phyloP scores from a whole-genome alignment of 768 basidiomycete genomes.

The Lentinula edodes region DNA sequence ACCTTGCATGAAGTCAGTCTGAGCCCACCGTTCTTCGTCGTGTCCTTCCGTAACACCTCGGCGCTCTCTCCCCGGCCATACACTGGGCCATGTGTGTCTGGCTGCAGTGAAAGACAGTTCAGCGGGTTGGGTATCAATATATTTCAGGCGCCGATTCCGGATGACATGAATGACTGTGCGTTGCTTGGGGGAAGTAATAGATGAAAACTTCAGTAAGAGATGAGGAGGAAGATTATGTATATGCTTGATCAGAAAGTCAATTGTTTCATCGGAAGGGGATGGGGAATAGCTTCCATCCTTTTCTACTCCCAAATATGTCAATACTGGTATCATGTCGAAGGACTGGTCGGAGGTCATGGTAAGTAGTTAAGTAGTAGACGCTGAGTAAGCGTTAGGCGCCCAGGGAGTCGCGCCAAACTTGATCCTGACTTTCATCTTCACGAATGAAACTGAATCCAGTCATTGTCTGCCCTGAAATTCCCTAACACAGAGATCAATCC shows the following conservation, averaged over 20 bases:
- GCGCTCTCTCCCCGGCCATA: constrained; percentile 58
- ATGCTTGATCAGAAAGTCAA: constrained; percentile 59
- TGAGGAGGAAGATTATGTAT: constrained; percentile 64
- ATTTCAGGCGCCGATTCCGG: constrained; percentile 69
- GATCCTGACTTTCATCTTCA: background rate
- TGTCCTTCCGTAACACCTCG: constrained; percentile 34
- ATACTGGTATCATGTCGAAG: constrained; percentile 29
- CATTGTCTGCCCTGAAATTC: background rate
- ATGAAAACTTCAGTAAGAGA: constrained; percentile 40
- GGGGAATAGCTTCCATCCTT: constrained; percentile 43
- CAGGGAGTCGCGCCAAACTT: background rate
- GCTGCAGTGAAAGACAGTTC: constrained; percentile 53
- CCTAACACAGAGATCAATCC: background rate
- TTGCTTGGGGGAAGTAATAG: constrained; percentile 53
- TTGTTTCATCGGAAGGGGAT: constrained; percentile 49
- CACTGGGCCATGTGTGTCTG: constrained; percentile 52
- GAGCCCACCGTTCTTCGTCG: constrained; percentile 71
- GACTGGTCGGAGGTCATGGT: constrained; percentile 7
- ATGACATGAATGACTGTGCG: constrained; percentile 59
- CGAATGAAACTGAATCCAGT: background rate
- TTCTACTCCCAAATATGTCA: constrained; percentile 53
- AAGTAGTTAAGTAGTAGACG: constrained; percentile 5
- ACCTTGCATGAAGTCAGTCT: constrained; percentile 54
- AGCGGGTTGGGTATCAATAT: constrained; percentile 46
- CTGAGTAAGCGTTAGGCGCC: background rate